Evolutionary conservation across 2,329 filamentous ascomycete species (phyloP), one percentile per base, ranked within the genome.

Genomic region (Coniochaeta sp.): DNA sequence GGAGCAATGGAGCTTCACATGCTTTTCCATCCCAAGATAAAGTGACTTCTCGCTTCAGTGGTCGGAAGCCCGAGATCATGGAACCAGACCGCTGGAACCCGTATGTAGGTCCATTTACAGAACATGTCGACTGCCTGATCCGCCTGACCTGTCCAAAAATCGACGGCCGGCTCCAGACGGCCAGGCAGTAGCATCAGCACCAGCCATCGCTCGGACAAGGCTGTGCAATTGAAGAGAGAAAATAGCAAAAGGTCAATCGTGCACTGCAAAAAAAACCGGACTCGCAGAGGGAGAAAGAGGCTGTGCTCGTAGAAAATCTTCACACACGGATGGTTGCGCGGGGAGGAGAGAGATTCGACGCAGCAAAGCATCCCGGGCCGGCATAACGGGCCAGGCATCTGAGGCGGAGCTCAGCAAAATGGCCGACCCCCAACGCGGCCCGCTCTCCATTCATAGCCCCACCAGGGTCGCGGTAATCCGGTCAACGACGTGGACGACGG

Each of bases 291-390:
- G 24, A 17, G 26, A 28, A 28, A 30, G 47, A 52, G 47, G 47
- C 47, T 52, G 47, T 52, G 47, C 47, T 52, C 47, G 19, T 50
- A 19, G 19, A 50, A 4, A 26, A 28, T 8, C 4, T 26, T 2
- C 6, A 24, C 16, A 14, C 42, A 19, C 42, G 19, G 22, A 47
- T 28, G 47, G 30, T 52, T n/a, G n/a, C n/a, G 47, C 47, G 22
- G 47, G 6, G 24, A 30, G 7, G 22, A 12, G 47, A 52, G 42
- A 47, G 19, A 52, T 24, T 28, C 14, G 16, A 52, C 14, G 30
- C 47, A 24, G 47, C 47, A 56, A n/a, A n/a, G 54, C 38, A n/a
- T 28, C 30, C 28, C 54, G 54, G 54, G 54, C 54, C 54, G 54
- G 30, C 17, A 56, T 38, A 56, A 56, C 54, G 54, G 54, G 54